Base-by-base conservation (phyloP, 2,329 filamentous ascomycete species). In the Raffaelea deltoideospora region DNA sequence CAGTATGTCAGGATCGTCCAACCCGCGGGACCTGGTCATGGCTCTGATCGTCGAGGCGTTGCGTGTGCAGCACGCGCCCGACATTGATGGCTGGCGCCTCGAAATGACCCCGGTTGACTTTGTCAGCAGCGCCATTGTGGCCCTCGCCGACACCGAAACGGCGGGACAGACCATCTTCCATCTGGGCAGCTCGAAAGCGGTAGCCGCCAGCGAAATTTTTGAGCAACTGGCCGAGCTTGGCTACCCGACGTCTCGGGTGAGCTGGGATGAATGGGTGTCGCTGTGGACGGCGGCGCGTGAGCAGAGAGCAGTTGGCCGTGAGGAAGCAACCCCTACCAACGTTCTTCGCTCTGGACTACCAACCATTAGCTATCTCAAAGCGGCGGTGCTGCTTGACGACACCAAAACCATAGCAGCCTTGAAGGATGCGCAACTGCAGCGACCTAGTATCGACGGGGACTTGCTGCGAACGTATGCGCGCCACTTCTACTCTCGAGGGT, bases 31-130 rank as follows among this genome's bases (percentile, higher is more conserved):
- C 64, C 58, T 88, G 17, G 60, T 88, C 32, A 83, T 78, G 36
- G 81, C 82, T 0, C 53, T 88, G 38, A 67, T 87, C 20, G 77
- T 86, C 2, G 82, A 87, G 51, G 86, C 81, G 0, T 65, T 87
- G 27, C 74, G 79, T 36, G 64, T 87, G 4, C 80, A 80, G 6
- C 69, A 71, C 45, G 71, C 71, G 2, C 81, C 82, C 0, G 67
- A 81, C 37, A 74, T 86, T 4, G 66, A 78, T 34, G 75, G 75
- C 30, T 88, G 82, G 82, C 72, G 76, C 34, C 71, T 79, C 1
- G 82, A 88, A 57, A 87, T 87, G 81, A 86, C 82, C 0, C 81
- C 82, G 0, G 82, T 85, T 13, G 81, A 88, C 54, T 86, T 83
- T 48, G 79, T 86, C 40, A 81, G 76, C 56, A 75, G 74, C 43